These are phyloP conservation scores for Ganoderma sinense DNA, from an alignment of 1,284 basidiomycete species.

Conservation along the genomic window DNA sequence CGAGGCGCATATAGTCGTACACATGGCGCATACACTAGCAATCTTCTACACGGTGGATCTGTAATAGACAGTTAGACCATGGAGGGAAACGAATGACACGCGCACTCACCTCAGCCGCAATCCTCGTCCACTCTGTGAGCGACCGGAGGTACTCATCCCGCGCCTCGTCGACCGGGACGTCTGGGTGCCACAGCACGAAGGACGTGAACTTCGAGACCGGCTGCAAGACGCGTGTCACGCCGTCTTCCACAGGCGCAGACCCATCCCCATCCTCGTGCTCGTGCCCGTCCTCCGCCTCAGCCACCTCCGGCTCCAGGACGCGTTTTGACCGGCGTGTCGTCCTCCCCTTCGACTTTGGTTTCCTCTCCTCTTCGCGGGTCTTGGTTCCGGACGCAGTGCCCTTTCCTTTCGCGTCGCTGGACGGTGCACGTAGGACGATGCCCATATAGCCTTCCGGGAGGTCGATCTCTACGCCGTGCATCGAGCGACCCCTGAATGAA, in stretches of 20 bases:
- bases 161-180: constrained; percentile 69
- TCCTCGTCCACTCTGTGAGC: constrained; percentile 69
- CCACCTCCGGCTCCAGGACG: constrained; percentile 28
- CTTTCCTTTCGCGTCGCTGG: constrained; percentile 31
- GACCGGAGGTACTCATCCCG: constrained; percentile 74
- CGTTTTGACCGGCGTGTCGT: constrained; percentile 35
- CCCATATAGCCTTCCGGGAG: constrained; percentile 76
- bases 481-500: constrained; percentile 73
- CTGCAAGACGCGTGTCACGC: constrained; percentile 46
- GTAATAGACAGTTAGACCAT: neutral
- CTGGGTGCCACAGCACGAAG: constrained; percentile 77
- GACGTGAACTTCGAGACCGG: constrained; percentile 63
- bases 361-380: constrained; percentile 22
- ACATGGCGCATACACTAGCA: constrained; percentile 4
- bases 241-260: constrained; percentile 31
- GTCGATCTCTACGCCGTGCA: constrained; percentile 68
- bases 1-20: neutral
- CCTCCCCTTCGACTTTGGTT: constrained; percentile 13
- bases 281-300: constrained; percentile 30
- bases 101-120: constrained; percentile 64
- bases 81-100: neutral
- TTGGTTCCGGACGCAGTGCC: constrained; percentile 21
- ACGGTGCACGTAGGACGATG: constrained; percentile 55
- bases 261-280: constrained; percentile 21
- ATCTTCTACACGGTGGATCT: constrained; percentile 28